Evolutionary conservation across 768 basidiomycete species (phyloP).

Genomic region (Udeniomyces megalosporus): DNA sequence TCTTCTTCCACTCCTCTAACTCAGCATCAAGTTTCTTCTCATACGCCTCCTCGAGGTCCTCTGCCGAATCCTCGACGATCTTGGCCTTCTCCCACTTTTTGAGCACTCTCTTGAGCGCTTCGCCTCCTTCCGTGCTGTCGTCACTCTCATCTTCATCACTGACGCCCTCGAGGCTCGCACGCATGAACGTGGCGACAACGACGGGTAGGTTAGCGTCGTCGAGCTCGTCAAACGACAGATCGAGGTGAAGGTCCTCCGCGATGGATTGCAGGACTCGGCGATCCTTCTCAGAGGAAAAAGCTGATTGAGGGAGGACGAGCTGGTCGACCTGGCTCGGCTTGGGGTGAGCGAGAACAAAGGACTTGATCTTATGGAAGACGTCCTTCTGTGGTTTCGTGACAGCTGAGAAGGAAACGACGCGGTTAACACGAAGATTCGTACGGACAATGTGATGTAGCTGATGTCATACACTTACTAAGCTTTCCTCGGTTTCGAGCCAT

Average conservation of each 20-base stretch:
- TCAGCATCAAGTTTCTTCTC: conserved; percentile 58
- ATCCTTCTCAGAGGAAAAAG: conserved; percentile 62
- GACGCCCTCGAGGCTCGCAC: conserved; percentile 23
- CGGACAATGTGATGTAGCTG: background rate
- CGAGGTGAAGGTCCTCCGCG: conserved; percentile 59
- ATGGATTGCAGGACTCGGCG: conserved; percentile 61
- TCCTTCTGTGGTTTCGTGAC: conserved; percentile 57
- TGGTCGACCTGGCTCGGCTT: conserved; percentile 26
- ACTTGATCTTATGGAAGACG: conserved; percentile 62
- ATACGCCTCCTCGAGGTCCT: conserved; percentile 56
- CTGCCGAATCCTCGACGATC: conserved; percentile 45
- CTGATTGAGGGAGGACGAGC: conserved; percentile 45
- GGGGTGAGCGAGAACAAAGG: conserved; percentile 44
- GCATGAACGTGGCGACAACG: conserved; percentile 25
- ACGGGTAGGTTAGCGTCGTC: conserved; percentile 44
- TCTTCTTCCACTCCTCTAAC: conserved; percentile 82
- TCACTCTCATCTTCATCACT: conserved; percentile 21
- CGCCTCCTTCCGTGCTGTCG: conserved; percentile 37
- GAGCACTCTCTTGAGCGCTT: conserved; percentile 66
- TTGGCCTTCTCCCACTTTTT: conserved; percentile 76
- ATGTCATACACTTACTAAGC: conserved; percentile 39
- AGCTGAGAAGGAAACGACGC: conserved; percentile 32
- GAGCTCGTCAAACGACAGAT: conserved; percentile 81
- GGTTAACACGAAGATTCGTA: background rate
- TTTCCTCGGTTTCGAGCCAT: conserved; percentile 41